A percentile compares a stretch with the other conserved stretches of the same genome.
phyloP scores from a whole-genome alignment of 306 rosid species.

The Cucumis hystrix region DNA sequence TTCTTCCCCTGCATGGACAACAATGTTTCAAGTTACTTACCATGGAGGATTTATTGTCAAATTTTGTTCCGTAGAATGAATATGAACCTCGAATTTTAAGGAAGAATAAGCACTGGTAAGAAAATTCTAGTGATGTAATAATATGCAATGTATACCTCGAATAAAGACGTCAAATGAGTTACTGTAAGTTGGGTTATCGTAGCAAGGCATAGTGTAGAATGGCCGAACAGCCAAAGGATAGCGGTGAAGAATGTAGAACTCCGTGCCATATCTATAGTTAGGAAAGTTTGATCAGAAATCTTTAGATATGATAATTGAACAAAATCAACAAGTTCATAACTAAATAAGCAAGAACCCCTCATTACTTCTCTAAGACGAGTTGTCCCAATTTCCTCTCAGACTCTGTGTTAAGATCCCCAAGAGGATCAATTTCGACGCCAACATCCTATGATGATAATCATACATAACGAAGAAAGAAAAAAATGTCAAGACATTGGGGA shows the following conservation, averaged over 20 bases:
- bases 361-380: slow-evolving; percentile 72
- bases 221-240: slow-evolving; percentile 88
- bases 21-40: not conserved
- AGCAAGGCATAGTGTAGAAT: slow-evolving; percentile 93
- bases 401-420: slow-evolving; percentile 88
- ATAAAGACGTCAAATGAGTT: slow-evolving; percentile 95
- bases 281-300: not conserved
- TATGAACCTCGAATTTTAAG: not conserved
- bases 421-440: slow-evolving; percentile 73
- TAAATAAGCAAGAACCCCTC: not conserved
- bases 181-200: slow-evolving; percentile 56
- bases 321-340: not conserved
- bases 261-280: slow-evolving; percentile 61
- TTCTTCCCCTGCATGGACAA: slow-evolving; percentile 59
- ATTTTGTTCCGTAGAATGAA: not conserved
- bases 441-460: slow-evolving; percentile 45
- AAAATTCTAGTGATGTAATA: not conserved
- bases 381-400: slow-evolving; percentile 75
- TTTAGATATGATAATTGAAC: not conserved
- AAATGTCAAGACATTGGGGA: not conserved
- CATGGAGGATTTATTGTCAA: not conserved
- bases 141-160: slow-evolving; percentile 41
- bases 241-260: slow-evolving; percentile 81
- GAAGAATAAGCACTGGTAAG: not conserved
- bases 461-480: not conserved